These are phyloP conservation scores for Sungouiozyma ichnusensis DNA, from an alignment of 805 yeast species.

Conservation along the genomic window DNA sequence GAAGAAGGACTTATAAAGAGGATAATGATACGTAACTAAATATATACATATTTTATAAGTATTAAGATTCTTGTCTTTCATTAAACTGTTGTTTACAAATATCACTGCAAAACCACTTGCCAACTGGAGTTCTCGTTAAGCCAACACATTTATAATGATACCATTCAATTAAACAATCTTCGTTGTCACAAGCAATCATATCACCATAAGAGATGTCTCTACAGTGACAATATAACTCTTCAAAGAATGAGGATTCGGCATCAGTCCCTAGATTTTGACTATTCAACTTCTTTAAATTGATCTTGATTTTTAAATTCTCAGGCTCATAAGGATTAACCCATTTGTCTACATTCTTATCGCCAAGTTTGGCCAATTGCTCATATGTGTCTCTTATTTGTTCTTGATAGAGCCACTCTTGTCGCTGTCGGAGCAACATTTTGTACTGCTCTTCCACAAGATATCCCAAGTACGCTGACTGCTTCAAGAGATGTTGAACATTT, in stretches of 20 bases:
- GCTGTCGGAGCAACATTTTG: neutral
- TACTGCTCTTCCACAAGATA: neutral
- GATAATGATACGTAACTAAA: conserved; percentile 1
- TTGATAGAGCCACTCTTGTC: neutral
- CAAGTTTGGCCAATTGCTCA: neutral
- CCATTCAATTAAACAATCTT: conserved; percentile 64
- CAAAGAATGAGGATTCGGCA: neutral
- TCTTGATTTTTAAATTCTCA: conserved; percentile 1
- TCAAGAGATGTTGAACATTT: neutral
- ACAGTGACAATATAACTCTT: conserved; percentile 37
- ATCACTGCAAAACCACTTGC: conserved; percentile 65
- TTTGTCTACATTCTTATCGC: neutral
- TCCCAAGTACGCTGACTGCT: neutral
- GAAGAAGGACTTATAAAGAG: conserved; percentile 80
- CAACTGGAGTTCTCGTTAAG: conserved; percentile 38
- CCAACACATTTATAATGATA: conserved; percentile 75
- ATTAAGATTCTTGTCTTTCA: conserved; percentile 3
- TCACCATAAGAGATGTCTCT: conserved; percentile 45
- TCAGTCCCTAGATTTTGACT: neutral
- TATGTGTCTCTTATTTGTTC: conserved; percentile 1
- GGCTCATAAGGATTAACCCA: neutral
- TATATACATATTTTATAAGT: conserved; percentile 3
- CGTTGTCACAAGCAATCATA: conserved; percentile 88
- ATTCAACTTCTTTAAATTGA: conserved; percentile 4
- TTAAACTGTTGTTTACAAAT: conserved; percentile 13